phyloP scores from a whole-genome alignment of 805 yeast genomes.

The Myxozyma kluyveri region DNA sequence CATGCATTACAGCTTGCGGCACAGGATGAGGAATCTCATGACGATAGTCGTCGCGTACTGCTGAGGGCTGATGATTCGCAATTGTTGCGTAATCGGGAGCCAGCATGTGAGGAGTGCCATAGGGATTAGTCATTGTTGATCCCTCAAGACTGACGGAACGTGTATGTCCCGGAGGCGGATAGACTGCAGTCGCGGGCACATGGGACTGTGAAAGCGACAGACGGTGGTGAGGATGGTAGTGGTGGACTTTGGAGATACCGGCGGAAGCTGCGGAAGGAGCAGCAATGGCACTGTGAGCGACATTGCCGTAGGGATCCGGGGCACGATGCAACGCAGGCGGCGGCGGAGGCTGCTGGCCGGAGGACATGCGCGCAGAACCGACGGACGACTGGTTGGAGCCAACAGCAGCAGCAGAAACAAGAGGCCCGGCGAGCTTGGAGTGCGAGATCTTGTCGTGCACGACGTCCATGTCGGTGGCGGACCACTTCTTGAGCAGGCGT shows the following conservation, averaged over 20 bases:
- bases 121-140: too few species aligned
- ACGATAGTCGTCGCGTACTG: too few species aligned
- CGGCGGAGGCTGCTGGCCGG: slow-evolving; percentile 7
- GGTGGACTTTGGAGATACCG: slow-evolving; percentile 15
- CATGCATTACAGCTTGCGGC: too few species aligned
- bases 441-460: slow-evolving; percentile 28
- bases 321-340: not conserved
- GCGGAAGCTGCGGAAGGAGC: slow-evolving; percentile 7
- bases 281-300: not conserved
- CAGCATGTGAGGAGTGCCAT: too few species aligned
- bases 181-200: not conserved
- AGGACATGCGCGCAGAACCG: not conserved
- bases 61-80: too few species aligned
- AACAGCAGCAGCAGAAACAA: not conserved
- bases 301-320: not conserved
- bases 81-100: too few species aligned
- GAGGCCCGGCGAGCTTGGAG: slow-evolving; percentile 15
- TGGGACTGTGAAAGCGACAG: not conserved
- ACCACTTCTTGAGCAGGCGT: slow-evolving; percentile 28
- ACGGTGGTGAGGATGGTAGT: slow-evolving; percentile 8
- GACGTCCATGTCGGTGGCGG: slow-evolving; percentile 24
- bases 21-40: too few species aligned
- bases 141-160: slow-evolving; percentile 1
- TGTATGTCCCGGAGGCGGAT: slow-evolving; percentile 3
- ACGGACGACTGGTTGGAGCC: not conserved